phyloP scores from a whole-genome alignment of 768 basidiomycete species.

The Xerocomellus dryophilus region DNA sequence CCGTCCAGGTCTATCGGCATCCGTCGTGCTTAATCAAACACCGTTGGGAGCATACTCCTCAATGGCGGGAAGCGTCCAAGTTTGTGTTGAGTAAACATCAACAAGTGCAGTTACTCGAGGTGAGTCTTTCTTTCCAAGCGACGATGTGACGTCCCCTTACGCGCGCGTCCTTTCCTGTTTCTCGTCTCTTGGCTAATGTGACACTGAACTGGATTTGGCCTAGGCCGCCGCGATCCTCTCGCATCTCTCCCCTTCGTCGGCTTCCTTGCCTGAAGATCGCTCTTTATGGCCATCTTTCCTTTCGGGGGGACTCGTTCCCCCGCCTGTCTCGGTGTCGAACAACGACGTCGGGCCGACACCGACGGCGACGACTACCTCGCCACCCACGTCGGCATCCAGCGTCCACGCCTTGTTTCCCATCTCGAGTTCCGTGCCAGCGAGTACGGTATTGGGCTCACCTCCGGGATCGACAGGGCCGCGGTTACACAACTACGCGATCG shows the following conservation, averaged over 20 bases:
- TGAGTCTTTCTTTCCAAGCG: slow-evolving; percentile 21
- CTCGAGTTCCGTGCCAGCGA: slow-evolving; percentile 55
- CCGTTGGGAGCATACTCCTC: slow-evolving; percentile 95
- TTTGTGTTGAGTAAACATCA: slow-evolving; percentile 93
- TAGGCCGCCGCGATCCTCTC: slow-evolving; percentile 94
- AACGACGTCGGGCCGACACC: slow-evolving; percentile 17
- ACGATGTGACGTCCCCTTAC: no score
- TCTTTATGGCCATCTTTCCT: slow-evolving; percentile 88
- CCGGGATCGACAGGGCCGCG: slow-evolving; percentile 46
- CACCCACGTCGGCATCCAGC: slow-evolving; percentile 4
- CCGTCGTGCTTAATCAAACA: slow-evolving; percentile 96
- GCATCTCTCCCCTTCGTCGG: slow-evolving; percentile 66
- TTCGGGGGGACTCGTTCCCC: slow-evolving; percentile 65
- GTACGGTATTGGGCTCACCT: background rate
- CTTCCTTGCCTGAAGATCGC: slow-evolving; percentile 88
- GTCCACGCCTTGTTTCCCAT: slow-evolving; percentile 27
- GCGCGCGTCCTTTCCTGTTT: background rate
- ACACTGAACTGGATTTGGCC: slow-evolving; percentile 9
- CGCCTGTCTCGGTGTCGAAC: slow-evolving; percentile 31
- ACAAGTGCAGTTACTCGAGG: slow-evolving; percentile 95
- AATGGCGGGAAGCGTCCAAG: slow-evolving; percentile 92
- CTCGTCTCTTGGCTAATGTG: background rate
- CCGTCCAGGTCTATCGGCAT: slow-evolving; percentile 74
- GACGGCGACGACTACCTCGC: background rate
- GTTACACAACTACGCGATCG: slow-evolving; percentile 61